Percentiles rank a stretch among this genome's conserved stretches.
Conservation (phyloP, 495 filamentous ascomycete genomes). For the Hypoxylon cercidicola region DNA sequence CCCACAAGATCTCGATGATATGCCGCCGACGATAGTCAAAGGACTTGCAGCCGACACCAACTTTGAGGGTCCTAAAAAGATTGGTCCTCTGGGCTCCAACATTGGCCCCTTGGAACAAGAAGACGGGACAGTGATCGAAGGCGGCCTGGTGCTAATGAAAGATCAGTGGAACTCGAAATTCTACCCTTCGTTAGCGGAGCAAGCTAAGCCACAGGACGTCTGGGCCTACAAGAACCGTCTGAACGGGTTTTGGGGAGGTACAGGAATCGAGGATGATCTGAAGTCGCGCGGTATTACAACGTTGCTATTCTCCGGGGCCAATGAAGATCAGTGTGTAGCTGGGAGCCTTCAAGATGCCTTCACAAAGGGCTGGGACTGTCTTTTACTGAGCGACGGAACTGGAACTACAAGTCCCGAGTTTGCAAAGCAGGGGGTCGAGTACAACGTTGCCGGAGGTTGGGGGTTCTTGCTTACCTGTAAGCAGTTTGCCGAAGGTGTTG, state of each 20-base stretch:
- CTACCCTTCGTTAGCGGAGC: slow-evolving; percentile 24
- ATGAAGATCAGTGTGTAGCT: slow-evolving; percentile 44
- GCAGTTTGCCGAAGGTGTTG: slow-evolving; percentile 24
- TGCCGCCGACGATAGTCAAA: slow-evolving; percentile 45
- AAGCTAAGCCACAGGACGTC: slow-evolving; percentile 44
- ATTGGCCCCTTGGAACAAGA: slow-evolving; percentile 44
- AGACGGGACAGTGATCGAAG: slow-evolving; percentile 42
- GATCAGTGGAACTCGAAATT: slow-evolving; percentile 51
- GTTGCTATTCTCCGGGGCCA: slow-evolving; percentile 41
- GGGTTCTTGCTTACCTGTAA: slow-evolving; percentile 25
- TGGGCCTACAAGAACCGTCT: slow-evolving; percentile 50
- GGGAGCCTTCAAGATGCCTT: slow-evolving; percentile 45
- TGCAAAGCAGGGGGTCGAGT: slow-evolving; percentile 1
- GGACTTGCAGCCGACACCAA: too few species aligned
- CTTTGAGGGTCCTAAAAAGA: too few species aligned
- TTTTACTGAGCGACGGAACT: slow-evolving; percentile 10
- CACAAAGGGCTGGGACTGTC: slow-evolving; percentile 10
- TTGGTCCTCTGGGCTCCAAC: slow-evolving; percentile 33
- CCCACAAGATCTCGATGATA: slow-evolving; percentile 47
- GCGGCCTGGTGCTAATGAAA: slow-evolving; percentile 44
- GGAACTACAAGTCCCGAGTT: slow-evolving; percentile 6
- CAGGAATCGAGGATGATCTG: slow-evolving; percentile 43
- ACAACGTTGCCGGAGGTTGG: slow-evolving; percentile 16
- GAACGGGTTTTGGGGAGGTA: slow-evolving; percentile 48
- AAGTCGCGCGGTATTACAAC: slow-evolving; percentile 47